These are phyloP conservation scores for Apiospora saccharicola DNA, from an alignment of 2,329 filamentous ascomycete genomes.

Conservation along the genomic window DNA sequence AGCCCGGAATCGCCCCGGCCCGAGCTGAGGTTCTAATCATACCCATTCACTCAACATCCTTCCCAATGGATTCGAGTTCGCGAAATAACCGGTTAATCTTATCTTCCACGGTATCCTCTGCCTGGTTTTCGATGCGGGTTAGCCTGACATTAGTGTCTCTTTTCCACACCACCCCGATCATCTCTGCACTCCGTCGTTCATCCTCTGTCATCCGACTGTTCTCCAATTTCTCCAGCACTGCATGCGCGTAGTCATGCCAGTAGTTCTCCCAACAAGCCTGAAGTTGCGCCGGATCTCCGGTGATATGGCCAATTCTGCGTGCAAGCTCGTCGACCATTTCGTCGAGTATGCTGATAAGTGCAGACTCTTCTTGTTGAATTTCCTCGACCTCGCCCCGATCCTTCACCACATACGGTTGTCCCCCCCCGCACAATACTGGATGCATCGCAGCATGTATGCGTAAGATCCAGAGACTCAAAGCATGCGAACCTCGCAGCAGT, in stretches of 20 bases:
- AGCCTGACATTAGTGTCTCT: not conserved
- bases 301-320: not conserved
- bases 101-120: too few species aligned
- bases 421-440: accelerated
- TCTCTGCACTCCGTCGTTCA: slow-evolving; percentile 19
- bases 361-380: slow-evolving; percentile 16
- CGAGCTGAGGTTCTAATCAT: too few species aligned
- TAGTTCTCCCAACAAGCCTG: slow-evolving; percentile 6
- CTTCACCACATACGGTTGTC: not conserved
- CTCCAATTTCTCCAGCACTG: not conserved
- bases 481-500: not conserved
- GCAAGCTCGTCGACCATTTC: slow-evolving; percentile 20
- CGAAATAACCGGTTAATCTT: not conserved
- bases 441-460: slow-evolving; percentile 16
- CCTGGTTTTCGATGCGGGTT: not conserved
- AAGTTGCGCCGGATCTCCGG: not conserved
- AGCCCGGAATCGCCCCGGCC: not conserved
- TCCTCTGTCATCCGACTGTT: not conserved
- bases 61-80: not conserved
- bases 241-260: not conserved
- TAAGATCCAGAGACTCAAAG: not conserved
- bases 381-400: not conserved
- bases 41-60: not conserved
- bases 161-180: slow-evolving; percentile 18
- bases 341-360: slow-evolving; percentile 5